A percentile compares a stretch with the other conserved stretches of the same genome.
Evolutionary conservation across 495 filamentous ascomycete genomes (phyloP).

Genomic region (Rostrohypoxylon terebratum): DNA sequence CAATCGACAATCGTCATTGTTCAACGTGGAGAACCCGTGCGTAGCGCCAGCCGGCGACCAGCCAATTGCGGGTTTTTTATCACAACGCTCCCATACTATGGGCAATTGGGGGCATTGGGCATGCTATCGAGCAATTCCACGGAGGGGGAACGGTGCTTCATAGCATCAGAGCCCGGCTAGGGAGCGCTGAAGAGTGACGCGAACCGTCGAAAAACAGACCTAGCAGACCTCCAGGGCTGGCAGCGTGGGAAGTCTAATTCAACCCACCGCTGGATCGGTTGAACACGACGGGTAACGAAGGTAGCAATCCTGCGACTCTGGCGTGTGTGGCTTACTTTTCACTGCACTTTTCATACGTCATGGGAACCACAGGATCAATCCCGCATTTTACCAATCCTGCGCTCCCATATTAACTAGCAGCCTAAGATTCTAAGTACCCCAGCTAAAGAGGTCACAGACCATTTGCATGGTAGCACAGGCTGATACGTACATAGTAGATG

Average conservation of each 20-base stretch:
- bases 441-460: constrained; percentile 37
- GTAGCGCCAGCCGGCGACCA: constrained; percentile 31
- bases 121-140: not conserved
- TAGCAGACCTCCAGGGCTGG: not conserved
- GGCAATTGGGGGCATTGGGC: too few relatives aligned
- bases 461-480: constrained; percentile 22
- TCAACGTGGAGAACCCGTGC: constrained; percentile 34
- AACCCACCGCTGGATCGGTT: constrained; percentile 28
- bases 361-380: constrained; percentile 43
- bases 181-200: not conserved
- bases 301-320: constrained; percentile 35
- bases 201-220: constrained; percentile 6
- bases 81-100: not conserved
- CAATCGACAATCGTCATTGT: constrained; percentile 47
- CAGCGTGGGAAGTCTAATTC: constrained; percentile 20
- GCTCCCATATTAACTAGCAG: not conserved
- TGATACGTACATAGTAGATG: constrained; percentile 8
- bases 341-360: constrained; percentile 48
- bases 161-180: not conserved
- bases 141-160: not conserved
- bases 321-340: constrained; percentile 46
- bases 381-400: constrained; percentile 42
- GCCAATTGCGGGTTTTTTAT: constrained; percentile 36
- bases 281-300: constrained; percentile 1
- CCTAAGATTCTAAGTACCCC: constrained; percentile 8